Base-by-base conservation (phyloP, 2,329 filamentous ascomycete species). In the Chrysoporthe puriensis region DNA sequence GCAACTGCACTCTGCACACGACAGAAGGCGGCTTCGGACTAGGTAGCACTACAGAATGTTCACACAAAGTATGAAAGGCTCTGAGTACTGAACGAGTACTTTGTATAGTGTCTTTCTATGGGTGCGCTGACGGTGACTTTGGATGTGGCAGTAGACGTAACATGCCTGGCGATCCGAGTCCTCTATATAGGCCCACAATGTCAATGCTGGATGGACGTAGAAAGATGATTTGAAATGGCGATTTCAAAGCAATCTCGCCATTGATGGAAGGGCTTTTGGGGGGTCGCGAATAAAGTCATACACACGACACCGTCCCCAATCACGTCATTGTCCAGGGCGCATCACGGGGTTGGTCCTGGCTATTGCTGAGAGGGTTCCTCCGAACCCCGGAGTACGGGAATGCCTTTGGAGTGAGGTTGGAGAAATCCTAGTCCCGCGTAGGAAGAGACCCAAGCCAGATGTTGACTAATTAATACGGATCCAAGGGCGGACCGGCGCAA, bases 241-340 rank as follows among this genome's bases (percentile, higher is more conserved):
- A 64, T 64, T 64, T 64, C 63, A 64, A 64, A 64, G 63, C 63
- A 64, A 50, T 40, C n/a, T 26, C 21, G n/a, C 36, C 21, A 48
- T n/a, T 57, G 50, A 54, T 32, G 21, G 21, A 60, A 32, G 9
- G n/a, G 57, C 36, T n/a, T 26, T 26, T 21, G 21, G n/a, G 9
- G 8, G n/a, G 40, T 16, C 32, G 11, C 21, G 21, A 16, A 32
- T 16, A 13, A 26, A 16, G 50, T 14, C 50, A 34, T 6, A 32
- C 11, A n/a, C 44, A 32, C 9, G 32, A 14, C 7, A 34, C 34
- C 21, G 32, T 54, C 61, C 50, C 61, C 48, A 56, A 63, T 63
- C 61, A 63, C 61, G 61, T 63, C 61, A 63, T 63, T 54, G 16
- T 43, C 61, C 36, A 21, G 36, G 48, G 48, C 61, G 61, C 46